Evolutionary conservation across 2,329 filamentous ascomycete species (phyloP), one percentile per base, ranked within the genome.

Genomic region (Botrytis byssoidea): DNA sequence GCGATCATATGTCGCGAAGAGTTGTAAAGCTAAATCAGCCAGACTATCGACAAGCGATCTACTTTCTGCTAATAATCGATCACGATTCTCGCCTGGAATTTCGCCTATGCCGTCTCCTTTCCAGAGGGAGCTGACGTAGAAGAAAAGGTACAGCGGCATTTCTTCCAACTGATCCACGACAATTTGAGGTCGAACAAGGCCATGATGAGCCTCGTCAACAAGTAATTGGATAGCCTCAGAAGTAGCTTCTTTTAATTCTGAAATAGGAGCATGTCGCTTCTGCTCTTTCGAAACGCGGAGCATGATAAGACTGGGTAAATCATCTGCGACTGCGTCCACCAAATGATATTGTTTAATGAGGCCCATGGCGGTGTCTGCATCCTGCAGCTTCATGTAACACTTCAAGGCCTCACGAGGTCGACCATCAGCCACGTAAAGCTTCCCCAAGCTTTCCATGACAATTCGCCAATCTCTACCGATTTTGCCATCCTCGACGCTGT

Each of bases 111-210:
- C 89, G 74, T 93, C 89, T 1, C 93, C 94, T 74, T 87, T 89
- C 95, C 95, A 99, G 4, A 99, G 85, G 0, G 91, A 90, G 20
- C 92, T 91, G 37, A 99, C 87, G 81, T 99, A 99, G 83, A 98
- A 97, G 84, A 93, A 98, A 0, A 97, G 87, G 80, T 97, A 98
- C 0, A 93, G 85, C 69, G 90, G 85, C 75, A 91, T 89, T 32
- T 86, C 85, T 77, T 91, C 86, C 2, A 99, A 85, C 81, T 98
- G 95, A 8, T 87, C 84, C 3, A 98, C 91, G 2, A 99, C 95
- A 3, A 90, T 87, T 5, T 89, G 87, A 0, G 94, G 92, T 42
- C 88, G 90, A 25, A 98, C 91, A 40, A 97, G 91, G 0, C 96
- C 96, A 74, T 95, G 92, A 76, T 95, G 92, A 0, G 95, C 95